Base-by-base conservation (phyloP, 2,329 filamentous ascomycete species). In the Colletotrichum sp. region DNA sequence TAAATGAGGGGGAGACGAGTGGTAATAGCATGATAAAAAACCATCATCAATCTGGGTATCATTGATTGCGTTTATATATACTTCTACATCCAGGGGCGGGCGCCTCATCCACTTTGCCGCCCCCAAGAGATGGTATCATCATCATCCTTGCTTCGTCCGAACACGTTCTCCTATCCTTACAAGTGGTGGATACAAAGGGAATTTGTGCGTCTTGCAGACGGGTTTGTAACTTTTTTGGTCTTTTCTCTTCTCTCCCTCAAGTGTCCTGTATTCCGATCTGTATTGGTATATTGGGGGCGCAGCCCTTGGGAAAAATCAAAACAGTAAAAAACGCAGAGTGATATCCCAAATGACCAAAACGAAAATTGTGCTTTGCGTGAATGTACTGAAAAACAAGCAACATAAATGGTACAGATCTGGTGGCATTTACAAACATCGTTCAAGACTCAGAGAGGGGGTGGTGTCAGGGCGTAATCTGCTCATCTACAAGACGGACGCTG, bases 401-500 rank as follows among this genome's bases (percentile, higher is more conserved):
- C 14, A 71, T 7, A 39, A 12, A 30, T 60, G 61, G 24, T 64
- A 75, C 72, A 59, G 39, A 32, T n/a, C 59, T 7, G 7, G 13
- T 4, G 34, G n/a, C 32, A 7, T 14, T 32, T 21, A 34, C 57
- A 60, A 26, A 36, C 36, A 61, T 30, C 55, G 5, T 30, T 39
- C 14, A 32, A 43, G 13, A 36, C 30, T 36, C 39, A 68, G 26
- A 16, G 24, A 21, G 9, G 18, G 10, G 43, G 16, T 18, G 14
- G 18, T 26, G 12, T 18, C 14, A 30, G 10, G 4, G 16, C 21
- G 24, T 21, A 6, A 26, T 6, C 4, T 7, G 55, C 4, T 43
- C 14, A 21, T 43, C 66, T 74, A 83, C 34, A 83, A 78, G 7
- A 78, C 82, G 12, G 81, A 81, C 6, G 90, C 90, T 30, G 91